phyloP scores from a whole-genome alignment of 352 stramenopile genomes.

The Globisporangium lucens region DNA sequence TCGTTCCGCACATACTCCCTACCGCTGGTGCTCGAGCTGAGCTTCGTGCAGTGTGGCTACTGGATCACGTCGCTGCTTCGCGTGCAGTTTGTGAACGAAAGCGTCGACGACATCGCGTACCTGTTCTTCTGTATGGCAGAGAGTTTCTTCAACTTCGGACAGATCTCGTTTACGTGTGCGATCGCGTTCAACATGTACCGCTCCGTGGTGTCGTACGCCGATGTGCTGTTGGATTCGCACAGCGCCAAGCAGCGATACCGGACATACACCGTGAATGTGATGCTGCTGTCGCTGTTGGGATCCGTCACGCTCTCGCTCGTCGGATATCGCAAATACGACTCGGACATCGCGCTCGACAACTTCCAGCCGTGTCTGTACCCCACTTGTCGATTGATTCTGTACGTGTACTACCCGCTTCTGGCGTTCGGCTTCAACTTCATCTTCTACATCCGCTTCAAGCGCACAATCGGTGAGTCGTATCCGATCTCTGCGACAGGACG shows the following conservation, averaged over 20 bases:
- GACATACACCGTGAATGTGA: conserved; percentile 65
- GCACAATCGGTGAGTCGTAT: conserved; percentile 68
- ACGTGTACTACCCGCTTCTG: conserved; percentile 73
- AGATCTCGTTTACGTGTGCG: conserved; percentile 77
- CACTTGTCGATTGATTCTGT: conserved; percentile 67
- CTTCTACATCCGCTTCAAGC: conserved; percentile 76
- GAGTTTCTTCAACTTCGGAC: conserved; percentile 76
- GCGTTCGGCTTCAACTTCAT: conserved; percentile 76
- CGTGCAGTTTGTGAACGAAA: conserved; percentile 45
- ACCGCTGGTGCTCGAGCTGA: conserved; percentile 65
- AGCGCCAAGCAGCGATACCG: conserved; percentile 55
- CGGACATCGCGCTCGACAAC: conserved; percentile 26
- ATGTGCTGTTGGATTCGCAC: conserved; percentile 67
- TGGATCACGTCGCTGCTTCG: conserved; percentile 66
- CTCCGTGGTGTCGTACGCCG: conserved; percentile 70
- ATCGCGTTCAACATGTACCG: conserved; percentile 83
- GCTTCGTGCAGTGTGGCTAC: conserved; percentile 65
- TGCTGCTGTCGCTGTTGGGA: conserved; percentile 56
- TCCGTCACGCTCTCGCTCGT: conserved; percentile 60
- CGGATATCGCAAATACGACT: conserved; percentile 40
- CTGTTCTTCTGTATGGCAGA: conserved; percentile 68
- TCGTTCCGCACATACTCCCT: conserved; percentile 76
- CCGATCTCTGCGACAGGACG: conserved; percentile 60
- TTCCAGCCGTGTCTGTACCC: conserved; percentile 65
- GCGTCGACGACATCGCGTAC: conserved; percentile 45